phyloP scores from a whole-genome alignment of 1,284 basidiomycete genomes.

The Pseudozyma sp. region DNA sequence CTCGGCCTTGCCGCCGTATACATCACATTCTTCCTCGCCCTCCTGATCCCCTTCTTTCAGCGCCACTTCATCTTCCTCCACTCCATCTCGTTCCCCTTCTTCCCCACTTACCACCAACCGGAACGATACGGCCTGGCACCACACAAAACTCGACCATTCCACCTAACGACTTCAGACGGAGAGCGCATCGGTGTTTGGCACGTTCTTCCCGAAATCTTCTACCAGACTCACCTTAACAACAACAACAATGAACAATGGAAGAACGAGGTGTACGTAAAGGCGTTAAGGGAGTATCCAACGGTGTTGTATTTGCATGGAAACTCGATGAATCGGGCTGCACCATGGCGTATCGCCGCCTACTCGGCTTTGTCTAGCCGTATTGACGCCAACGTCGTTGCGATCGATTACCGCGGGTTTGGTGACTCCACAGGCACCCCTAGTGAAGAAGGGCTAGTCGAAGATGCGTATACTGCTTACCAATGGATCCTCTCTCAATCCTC shows the following conservation, averaged over 20 bases:
- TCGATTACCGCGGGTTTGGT: slow-evolving; percentile 92
- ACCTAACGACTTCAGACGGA: slow-evolving; percentile 80
- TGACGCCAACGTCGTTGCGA: slow-evolving; percentile 80
- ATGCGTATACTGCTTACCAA: slow-evolving; percentile 84
- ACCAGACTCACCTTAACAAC: slow-evolving; percentile 68
- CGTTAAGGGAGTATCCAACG: slow-evolving; percentile 49
- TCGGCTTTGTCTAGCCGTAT: slow-evolving; percentile 76
- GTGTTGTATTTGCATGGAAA: slow-evolving; percentile 83
- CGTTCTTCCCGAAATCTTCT: slow-evolving; percentile 79
- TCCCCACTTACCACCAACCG: slow-evolving; percentile 28
- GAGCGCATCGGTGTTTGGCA: slow-evolving; percentile 89
- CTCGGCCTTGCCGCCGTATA: slow-evolving; percentile 27
- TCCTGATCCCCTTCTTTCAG: slow-evolving; percentile 36
- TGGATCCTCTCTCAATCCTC: slow-evolving; percentile 73
- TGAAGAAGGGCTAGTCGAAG: slow-evolving; percentile 79
- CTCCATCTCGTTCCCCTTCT: slow-evolving; percentile 48
- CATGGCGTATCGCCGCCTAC: slow-evolving; percentile 77
- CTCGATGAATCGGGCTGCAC: slow-evolving; percentile 79
- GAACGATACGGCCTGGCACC: slow-evolving; percentile 71
- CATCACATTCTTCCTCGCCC: slow-evolving; percentile 40
- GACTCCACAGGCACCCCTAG: slow-evolving; percentile 84
- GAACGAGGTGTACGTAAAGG: slow-evolving; percentile 33
- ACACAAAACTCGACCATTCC: slow-evolving; percentile 81
- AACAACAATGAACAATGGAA: slow-evolving; percentile 52
- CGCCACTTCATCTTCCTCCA: slow-evolving; percentile 54